Base-by-base conservation (phyloP, 2,329 filamentous ascomycete species). In the Microdochium nivale region DNA sequence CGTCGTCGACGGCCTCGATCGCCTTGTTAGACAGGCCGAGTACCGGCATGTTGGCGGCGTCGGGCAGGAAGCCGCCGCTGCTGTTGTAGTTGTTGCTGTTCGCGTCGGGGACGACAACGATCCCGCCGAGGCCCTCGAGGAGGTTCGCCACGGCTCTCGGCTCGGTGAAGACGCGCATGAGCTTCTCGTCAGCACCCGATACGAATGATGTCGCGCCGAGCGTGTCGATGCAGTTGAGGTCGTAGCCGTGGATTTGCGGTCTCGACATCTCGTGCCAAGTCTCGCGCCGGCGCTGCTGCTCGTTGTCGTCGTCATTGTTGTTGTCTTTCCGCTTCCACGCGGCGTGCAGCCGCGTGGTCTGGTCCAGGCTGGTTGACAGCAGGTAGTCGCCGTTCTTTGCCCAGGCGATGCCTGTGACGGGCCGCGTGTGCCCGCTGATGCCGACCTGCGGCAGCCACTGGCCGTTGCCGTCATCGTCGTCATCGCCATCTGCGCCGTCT, bases 221-320 rank as follows among this genome's bases (percentile, higher is more conserved):
- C 0, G 84, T 80, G 62, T 90, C 87, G 56, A 97, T 84, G 67
- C 94, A 97, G 73, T 97, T 99, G 51, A 99, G 78, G 66, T 99
- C 92, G 67, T 99, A 99, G 35, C 94, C 94, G 66, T 99, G 94
- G 57, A 99, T 99, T 66, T 99, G 94, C 3, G 94, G 94, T 49
- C 94, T 79, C 1, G 91, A 87, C 74, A 97, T 90, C 67, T 99
- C 94, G 68, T 97, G 92, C 94, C 94, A 99, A 11, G 89, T 90
- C 40, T 56, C 51, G 13, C 59, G 7, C 35, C 62, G 2, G 63
- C 60, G 47, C 47, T 53, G 27, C 27, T 44, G 40, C 40, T 44
- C 40, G 3, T 44, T 19, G 4, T 44, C 40, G 13, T 48, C 3
- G 13, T 35, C 37, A 16, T 40, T 14, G 33, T 37, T 53, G 27